A percentile compares a stretch with the other conserved stretches of the same genome.
These are phyloP conservation scores for Penicillium soppii DNA, from an alignment of 495 filamentous ascomycete species.

Conservation along the genomic window DNA sequence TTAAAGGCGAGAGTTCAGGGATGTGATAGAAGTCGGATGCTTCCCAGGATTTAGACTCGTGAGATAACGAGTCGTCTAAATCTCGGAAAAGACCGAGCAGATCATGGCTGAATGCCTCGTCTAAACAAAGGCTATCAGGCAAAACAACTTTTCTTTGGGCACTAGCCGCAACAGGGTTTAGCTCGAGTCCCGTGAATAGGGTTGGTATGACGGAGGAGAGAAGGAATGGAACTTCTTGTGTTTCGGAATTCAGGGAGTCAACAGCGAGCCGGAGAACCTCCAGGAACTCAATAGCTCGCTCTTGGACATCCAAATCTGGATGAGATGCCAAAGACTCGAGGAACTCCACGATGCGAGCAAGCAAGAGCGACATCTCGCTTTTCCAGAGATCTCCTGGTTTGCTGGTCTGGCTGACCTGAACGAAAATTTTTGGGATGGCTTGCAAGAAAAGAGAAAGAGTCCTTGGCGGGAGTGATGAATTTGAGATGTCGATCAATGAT, in stretches of 20 bases:
- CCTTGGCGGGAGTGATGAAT: constrained; percentile 57
- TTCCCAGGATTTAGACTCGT: not conserved
- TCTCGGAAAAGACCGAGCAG: constrained; percentile 57
- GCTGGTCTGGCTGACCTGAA: constrained; percentile 56
- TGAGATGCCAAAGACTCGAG: constrained; percentile 75
- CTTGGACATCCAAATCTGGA: constrained; percentile 92
- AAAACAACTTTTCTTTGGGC: constrained; percentile 87
- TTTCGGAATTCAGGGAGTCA: constrained; percentile 72
- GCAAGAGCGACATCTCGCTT: constrained; percentile 68
- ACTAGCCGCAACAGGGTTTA: constrained; percentile 82
- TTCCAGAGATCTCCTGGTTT: constrained; percentile 65
- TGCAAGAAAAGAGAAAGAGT: constrained; percentile 79
- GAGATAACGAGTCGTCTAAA: constrained; percentile 1
- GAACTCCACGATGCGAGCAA: constrained; percentile 76
- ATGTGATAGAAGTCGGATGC: constrained; percentile 69
- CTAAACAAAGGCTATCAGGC: constrained; percentile 69
- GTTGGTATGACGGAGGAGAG: constrained; percentile 85
- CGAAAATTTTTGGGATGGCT: constrained; percentile 79
- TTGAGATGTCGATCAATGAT: constrained; percentile 67
- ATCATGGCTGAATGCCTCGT: constrained; percentile 77
- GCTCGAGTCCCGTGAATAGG: constrained; percentile 78
- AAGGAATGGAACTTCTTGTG: constrained; percentile 70
- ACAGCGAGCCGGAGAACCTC: constrained; percentile 82
- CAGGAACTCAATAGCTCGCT: constrained; percentile 86
- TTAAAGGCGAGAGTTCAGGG: constrained; percentile 28